These are phyloP conservation scores for Hordeum vulgare DNA, from an alignment of 176 grass and related monocot genomes.

Conservation along the genomic window MorexV3_pseudomolecules_assembly NC_058519.1:615781161-615781660, in stretches of 20 bases:
- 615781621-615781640: background rate
- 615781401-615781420: background rate
- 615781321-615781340: background rate
- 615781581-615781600: no score
- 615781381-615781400: background rate
- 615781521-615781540: background rate
- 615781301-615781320: background rate
- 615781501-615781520: background rate
- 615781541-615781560: background rate
- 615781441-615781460: background rate
- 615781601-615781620: background rate
- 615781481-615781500: background rate
- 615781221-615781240: no score
- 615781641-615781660: background rate
- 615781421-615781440: fast-evolving
- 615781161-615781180: background rate
- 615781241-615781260: no score
- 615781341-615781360: background rate
- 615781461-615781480: background rate
- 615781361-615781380: background rate
- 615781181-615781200: background rate
- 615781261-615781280: background rate
- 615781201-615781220: background rate
- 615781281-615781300: background rate
- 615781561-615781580: background rate